Evolutionary conservation across 257 asterid species (phyloP), one percentile per base, ranked within the genome.

Genomic region (Solanum peruvianum): DNA sequence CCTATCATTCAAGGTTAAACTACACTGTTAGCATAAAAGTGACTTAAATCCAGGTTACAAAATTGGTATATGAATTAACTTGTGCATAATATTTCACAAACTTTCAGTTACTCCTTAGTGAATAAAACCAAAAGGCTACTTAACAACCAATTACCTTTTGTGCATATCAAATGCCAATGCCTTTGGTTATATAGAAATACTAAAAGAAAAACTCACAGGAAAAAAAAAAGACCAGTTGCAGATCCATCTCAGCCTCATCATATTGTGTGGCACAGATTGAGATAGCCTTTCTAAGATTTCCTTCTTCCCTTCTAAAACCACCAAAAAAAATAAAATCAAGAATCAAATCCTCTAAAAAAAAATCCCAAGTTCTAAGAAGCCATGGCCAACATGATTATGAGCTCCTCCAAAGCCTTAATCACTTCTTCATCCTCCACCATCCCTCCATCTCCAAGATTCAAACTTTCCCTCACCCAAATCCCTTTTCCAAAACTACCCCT

Each of bases 361-460:
- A 89, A 88, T 21, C 6, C 0, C 31, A 60, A 70, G 84, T 27
- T 45, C 42, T 33, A 21, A 67, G 11, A 27, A 56, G 90, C 89
- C 89, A 95, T 95, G 98, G 97, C 98, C 13, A 93, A 89, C 95
- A 89, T 92, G 98, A 91, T 95, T 91, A 93, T 93, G 96, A 95
- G 98, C 41, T 93, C 98, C 56, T 91, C 95, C 87, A 91, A 89
- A 88, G 60, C 96, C 86, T 44, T 93, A 64, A 87, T 91, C 47
- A 80, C 84, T 80, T n/a, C 83, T n/a, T 80, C 81, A 72, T 35
- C 58, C 56, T 80, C 85, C 87, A 7, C 92, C 58, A 11, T 39
- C 2, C 91, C 92, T 13, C 89, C 91, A 67, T 44, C 91, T 88
- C 97, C 95, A 13, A 92, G 86, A 66, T 86, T 83, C 89, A 91